Conservation (phyloP, 257 asterid species). For the Verbena officinalis region DNA sequence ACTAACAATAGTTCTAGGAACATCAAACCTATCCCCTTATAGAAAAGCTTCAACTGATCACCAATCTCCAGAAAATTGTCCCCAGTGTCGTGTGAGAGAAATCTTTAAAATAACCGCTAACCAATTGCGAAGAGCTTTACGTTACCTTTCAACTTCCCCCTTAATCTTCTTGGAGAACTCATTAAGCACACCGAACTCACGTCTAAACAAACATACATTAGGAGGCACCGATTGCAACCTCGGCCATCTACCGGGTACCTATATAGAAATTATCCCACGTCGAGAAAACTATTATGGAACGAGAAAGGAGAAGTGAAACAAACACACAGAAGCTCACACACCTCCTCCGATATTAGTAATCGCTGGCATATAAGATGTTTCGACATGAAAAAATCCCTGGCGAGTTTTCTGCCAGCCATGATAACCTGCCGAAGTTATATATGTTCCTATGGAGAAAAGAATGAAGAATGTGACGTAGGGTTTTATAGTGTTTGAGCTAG, state of each 20-base stretch:
- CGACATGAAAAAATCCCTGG: constrained; percentile 61
- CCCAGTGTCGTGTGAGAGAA: background rate
- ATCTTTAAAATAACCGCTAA: background rate
- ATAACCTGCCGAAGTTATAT: background rate
- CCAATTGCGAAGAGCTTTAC: background rate
- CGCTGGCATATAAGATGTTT: constrained; percentile 48
- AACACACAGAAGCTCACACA: constrained; percentile 1
- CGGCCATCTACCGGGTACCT: constrained; percentile 45
- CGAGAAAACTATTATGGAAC: background rate
- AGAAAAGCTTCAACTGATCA: background rate
- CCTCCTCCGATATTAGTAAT: constrained; percentile 52
- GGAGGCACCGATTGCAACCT: constrained; percentile 37
- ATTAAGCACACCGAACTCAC: constrained; percentile 70
- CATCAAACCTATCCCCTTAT: background rate
- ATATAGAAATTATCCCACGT: background rate
- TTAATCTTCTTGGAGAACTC: constrained; percentile 75
- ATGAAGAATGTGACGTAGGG: constrained; percentile 15
- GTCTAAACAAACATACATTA: constrained; percentile 44
- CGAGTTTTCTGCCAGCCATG: constrained; percentile 74
- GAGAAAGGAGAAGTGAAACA: background rate
- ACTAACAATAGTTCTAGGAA: background rate
- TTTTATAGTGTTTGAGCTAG: constrained; percentile 9
- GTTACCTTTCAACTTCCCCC: constrained; percentile 66
- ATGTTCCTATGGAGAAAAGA: background rate
- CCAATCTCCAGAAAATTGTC: background rate